Conservation (phyloP, 768 basidiomycete species). For the Russula compacta region DNA sequence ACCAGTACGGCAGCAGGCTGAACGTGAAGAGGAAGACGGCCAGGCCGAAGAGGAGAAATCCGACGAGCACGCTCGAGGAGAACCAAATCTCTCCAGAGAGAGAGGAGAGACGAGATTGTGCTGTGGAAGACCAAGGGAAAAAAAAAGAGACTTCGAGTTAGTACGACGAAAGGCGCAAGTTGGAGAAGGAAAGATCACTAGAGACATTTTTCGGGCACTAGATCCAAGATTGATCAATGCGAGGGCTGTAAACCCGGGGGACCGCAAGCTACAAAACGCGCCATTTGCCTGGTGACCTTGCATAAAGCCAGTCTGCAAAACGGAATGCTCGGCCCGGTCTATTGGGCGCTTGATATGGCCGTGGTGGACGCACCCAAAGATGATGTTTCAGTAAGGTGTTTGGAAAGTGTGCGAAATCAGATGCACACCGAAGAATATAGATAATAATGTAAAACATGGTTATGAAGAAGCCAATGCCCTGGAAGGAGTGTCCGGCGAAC, state of each 20-base stretch:
- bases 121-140: conserved; percentile 25
- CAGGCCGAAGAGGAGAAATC: conserved; percentile 36
- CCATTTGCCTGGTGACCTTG: conserved; percentile 41
- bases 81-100: conserved; percentile 39
- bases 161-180: neutral
- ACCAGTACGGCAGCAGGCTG: conserved; percentile 39
- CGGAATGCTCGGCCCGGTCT: neutral
- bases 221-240: conserved; percentile 38
- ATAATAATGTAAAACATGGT: too few species aligned
- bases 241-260: conserved; percentile 42
- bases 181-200: neutral
- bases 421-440: conserved; percentile 37
- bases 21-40: conserved; percentile 41
- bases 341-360: neutral
- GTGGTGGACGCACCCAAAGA: conserved; percentile 21
- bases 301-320: conserved; percentile 35
- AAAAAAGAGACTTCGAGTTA: neutral
- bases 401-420: neutral
- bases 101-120: conserved; percentile 31
- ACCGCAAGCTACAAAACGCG: conserved; percentile 39
- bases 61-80: conserved; percentile 32
- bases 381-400: neutral
- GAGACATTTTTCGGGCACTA: conserved; percentile 31
- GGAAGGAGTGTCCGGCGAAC: conserved; percentile 33
- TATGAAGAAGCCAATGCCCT: conserved; percentile 41